Base-by-base conservation (phyloP, 148 eudicot species). In the Vaccinium corymbosum region DNA sequence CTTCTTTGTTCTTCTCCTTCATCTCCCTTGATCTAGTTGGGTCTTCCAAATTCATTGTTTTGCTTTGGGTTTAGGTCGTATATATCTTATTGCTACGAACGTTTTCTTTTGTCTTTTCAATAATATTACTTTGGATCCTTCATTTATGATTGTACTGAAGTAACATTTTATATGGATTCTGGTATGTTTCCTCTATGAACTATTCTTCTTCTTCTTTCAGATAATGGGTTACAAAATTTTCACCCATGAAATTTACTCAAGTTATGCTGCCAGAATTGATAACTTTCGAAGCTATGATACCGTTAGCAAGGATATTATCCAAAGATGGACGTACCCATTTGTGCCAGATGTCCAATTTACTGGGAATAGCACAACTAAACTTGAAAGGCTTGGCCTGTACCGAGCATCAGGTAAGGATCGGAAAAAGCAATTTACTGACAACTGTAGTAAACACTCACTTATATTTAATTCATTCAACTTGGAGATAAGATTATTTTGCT, bases 161-260 rank as follows among this genome's bases (percentile, higher is more conserved):
- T 19, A 27, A 22, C 27, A 74, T 76, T 49, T 83, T 1, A 48
- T 51, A 64, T 77, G 32, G 82, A 42, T 53, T 57, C 72, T 66
- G 42, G 32, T 29, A 49, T 80, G 57, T 61, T 52, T 76, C 59
- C 10, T 78, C 49, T 55, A 42, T 80, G 48, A 42, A 59, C 29
- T 64, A 35, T 81, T 19, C 15, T 57, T 50, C 11, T 84, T 81
- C 42, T 82, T 50, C 82, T 83, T 87, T 84, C 98, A 95, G 98
- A 92, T 96, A 86, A 96, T 94, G 95, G 95, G 98, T 74, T 96
- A 93, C 90, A 96, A 96, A 86, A 96, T 96, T 79, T 94, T 91
- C 87, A 94, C 97, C 87, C 96, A 94, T 87, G 97, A 94, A 92
- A 93, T 96, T 84, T 91, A 89, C 91, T 90, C 98, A 78, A 91